Evolutionary conservation across 2,329 filamentous ascomycete genomes (phyloP), one percentile per base, ranked within the genome.

Genomic region (Thielaviopsis populi): DNA sequence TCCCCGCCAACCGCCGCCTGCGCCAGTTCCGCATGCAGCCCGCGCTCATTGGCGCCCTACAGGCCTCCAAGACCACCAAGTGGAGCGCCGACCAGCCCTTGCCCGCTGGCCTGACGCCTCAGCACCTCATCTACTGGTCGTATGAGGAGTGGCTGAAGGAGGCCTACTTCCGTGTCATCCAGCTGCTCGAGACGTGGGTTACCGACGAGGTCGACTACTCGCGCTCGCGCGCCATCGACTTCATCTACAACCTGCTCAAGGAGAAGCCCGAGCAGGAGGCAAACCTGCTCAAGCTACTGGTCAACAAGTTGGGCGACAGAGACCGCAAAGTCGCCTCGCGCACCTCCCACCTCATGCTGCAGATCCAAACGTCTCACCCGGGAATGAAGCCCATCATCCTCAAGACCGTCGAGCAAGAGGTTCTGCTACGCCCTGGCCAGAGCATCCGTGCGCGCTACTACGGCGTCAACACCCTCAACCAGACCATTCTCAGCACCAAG

Each of bases 261-360:
- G 91, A 96, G 73, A 99, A 96, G 75, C 92, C 94, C 0, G 94
- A 99, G 74, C 94, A 99, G 72, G 94, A 99, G 74, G 87, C 92
- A 63, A 99, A 99, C 72, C 77, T 99, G 67, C 78, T 99, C 66
- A 85, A 92, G 63, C 78, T 99, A 64, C 77, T 99, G 65, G 90
- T 99, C 69, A 97, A 97, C 78, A 99, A 99, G 75, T 83, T 99
- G 30, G 92, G 95, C 69, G 94, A 99, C 72, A 89, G 88, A 54
- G 90, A 95, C 68, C 91, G 91, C 72, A 99, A 97, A 75, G 95
- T 99, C 70, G 87, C 94, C 0, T 99, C 94, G 3, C 84, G 91
- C 66, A 87, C 92, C 1, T 97, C 94, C 0, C 95, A 96, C 74
- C 81, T 97, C 54, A 79, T 99, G n/a, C 79, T 99, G 62, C 94